Evolutionary conservation across 2,329 filamentous ascomycete genomes (phyloP), one percentile per base, ranked within the genome.

Genomic region (Trichoderma sp.): DNA sequence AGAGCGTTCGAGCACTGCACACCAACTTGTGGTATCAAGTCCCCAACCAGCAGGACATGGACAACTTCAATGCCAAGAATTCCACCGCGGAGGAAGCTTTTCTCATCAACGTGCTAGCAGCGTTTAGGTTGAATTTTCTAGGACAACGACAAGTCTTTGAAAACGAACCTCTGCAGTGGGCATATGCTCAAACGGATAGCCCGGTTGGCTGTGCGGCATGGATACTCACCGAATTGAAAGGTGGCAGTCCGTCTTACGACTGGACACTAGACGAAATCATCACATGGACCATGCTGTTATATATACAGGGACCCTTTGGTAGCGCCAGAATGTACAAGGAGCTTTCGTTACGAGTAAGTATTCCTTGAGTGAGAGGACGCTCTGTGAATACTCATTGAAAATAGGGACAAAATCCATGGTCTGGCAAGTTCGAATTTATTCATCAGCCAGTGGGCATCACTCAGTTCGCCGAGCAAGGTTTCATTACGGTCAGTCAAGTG

Each of bases 401-500:
- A 47, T 47, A 63, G 60, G 60, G 60, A 30, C 60, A 63, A 63
- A 43, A 43, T 14, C 60, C 60, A 63, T 63, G 60, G 60, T 43
- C 60, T 14, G 60, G 60, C 60, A 63, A 63, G 15, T 63, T 63
- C 21, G 60, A 28, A 36, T 63, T 30, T 21, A 47, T 63, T 14
- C 60, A 63, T 12, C 60, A 63, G 15, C 60, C 60, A 14, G 60
- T 63, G 24, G 60, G 60, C 24, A 47, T 63, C 60, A 63, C 60
- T n/a, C 60, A 63, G 1, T 63, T 63, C 47, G 60, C 60, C 8
- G 60, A 63, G 14, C 60, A 63, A 63, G 36, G 60, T 1, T 63
- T 63, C 5, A 63, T 63, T 5, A 63, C 60, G 36, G 60, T 63
- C 5, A 63, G 60, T 63, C 9, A 53, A 4, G 4, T 12, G 15